phyloP scores from a whole-genome alignment of 176 grass and related monocot species.

The Rhynchospora pubera region DNA sequence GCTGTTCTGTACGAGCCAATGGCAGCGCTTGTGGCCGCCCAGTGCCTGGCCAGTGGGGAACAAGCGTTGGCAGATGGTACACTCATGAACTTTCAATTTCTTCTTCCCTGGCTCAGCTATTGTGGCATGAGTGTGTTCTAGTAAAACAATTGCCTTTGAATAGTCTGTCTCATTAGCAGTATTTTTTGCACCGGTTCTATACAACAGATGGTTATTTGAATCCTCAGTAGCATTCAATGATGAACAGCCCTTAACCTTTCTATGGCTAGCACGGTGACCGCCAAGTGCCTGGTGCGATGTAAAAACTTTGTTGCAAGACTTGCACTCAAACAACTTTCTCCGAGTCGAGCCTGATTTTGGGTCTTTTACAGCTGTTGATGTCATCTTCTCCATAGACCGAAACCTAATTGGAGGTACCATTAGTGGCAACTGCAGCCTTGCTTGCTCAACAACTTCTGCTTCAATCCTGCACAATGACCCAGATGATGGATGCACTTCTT shows the following conservation, averaged over 20 bases:
- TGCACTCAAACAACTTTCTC: constrained; percentile 65
- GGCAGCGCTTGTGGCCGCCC: constrained; percentile 86
- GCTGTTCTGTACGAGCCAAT: constrained; percentile 60
- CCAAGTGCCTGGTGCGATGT: constrained; percentile 87
- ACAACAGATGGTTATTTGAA: background rate
- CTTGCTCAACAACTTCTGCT: background rate
- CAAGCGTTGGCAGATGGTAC: constrained; percentile 77
- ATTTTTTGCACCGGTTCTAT: background rate
- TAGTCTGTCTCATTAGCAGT: background rate
- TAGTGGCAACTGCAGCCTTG: background rate
- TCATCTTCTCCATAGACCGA: background rate
- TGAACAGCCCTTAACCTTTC: constrained; percentile 84
- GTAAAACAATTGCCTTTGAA: constrained; percentile 32
- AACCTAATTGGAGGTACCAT: constrained; percentile 21
- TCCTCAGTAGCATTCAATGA: constrained; percentile 10
- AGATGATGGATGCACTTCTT: constrained; percentile 4
- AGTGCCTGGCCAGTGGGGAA: constrained; percentile 88
- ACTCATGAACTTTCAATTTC: constrained; percentile 79
- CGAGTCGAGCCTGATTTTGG: constrained; percentile 9
- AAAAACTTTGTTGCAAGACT: constrained; percentile 87
- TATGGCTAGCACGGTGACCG: constrained; percentile 83
- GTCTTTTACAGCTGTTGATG: background rate
- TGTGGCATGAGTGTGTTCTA: background rate
- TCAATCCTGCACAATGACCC: constrained; percentile 21
- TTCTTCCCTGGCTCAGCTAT: constrained; percentile 37